phyloP scores from a whole-genome alignment of 225 moss, liverwort and hornwort genomes.

The Bryoerythrophyllum caledonicum region DNA sequence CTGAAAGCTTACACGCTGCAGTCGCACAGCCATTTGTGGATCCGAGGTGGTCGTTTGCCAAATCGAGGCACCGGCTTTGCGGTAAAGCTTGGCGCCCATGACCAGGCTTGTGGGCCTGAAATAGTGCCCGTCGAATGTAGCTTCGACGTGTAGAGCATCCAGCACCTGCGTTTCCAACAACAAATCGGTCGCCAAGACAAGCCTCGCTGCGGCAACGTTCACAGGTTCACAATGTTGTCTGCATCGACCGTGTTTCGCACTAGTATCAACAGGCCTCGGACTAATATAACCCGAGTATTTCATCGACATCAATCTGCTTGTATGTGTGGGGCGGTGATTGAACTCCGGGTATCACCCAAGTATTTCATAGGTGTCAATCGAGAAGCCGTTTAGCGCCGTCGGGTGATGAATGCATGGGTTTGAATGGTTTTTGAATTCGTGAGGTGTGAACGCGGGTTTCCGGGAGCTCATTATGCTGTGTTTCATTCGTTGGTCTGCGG shows the following conservation, averaged over 20 bases:
- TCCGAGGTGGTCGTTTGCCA: constrained; percentile 13
- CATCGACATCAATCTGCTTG: background rate
- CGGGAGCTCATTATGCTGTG: background rate
- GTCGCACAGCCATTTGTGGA: constrained; percentile 11
- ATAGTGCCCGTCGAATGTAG: constrained; percentile 14
- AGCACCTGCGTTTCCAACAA: background rate
- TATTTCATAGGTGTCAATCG: too few species aligned
- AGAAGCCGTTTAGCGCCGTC: background rate
- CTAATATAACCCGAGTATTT: too few species aligned
- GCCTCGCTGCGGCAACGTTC: too few species aligned
- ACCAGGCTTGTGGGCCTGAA: background rate
- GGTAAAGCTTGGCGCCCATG: constrained; percentile 38
- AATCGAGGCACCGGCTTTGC: constrained; percentile 21
- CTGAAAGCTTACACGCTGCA: background rate
- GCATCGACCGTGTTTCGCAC: too few species aligned
- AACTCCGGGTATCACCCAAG: too few species aligned
- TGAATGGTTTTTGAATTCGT: background rate
- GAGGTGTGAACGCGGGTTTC: background rate
- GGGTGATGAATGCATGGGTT: background rate
- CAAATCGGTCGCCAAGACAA: background rate
- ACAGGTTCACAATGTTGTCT: too few species aligned
- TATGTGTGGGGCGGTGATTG: too few species aligned
- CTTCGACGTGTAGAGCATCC: constrained; percentile 27
- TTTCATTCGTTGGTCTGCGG: background rate
- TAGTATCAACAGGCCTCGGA: too few species aligned